These are phyloP conservation scores for Cynanchum wilfordii DNA, from an alignment of 257 asterid genomes.

Conservation along the genomic window DNA sequence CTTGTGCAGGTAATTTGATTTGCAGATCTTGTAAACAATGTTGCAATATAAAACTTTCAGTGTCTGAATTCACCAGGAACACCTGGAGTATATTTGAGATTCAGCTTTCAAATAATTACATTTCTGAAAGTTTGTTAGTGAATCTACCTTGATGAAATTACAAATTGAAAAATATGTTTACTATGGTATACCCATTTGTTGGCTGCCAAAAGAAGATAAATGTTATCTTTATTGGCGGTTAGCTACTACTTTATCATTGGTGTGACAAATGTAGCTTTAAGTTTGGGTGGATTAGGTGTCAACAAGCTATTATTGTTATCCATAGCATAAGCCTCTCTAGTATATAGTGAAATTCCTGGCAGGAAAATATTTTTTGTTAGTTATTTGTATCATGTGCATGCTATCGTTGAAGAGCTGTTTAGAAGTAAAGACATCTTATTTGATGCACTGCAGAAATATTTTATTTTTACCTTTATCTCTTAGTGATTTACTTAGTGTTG, in stretches of 20 bases:
- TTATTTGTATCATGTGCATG: background rate
- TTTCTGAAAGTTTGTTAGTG: background rate
- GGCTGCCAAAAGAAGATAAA: background rate
- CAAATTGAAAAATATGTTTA: background rate
- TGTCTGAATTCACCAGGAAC: background rate
- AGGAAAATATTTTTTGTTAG: background rate
- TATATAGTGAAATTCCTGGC: background rate
- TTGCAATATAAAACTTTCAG: background rate
- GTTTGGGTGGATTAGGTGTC: background rate
- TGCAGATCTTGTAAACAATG: slow-evolving; percentile 3
- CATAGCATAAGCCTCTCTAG: background rate
- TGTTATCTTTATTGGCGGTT: background rate
- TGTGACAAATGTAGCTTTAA: background rate
- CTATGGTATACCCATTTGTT: background rate
- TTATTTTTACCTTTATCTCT: background rate
- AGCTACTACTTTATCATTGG: background rate
- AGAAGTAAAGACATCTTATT: background rate
- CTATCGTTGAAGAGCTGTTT: background rate
- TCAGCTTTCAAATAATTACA: background rate
- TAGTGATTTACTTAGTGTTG: background rate
- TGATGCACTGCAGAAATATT: background rate
- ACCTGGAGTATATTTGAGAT: no score
- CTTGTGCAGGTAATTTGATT: slow-evolving; percentile 72
- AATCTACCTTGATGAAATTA: background rate
- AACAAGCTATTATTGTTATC: background rate